Base-by-base conservation (phyloP, 2,329 filamentous ascomycete species). In the Fusarium longipes region DNA sequence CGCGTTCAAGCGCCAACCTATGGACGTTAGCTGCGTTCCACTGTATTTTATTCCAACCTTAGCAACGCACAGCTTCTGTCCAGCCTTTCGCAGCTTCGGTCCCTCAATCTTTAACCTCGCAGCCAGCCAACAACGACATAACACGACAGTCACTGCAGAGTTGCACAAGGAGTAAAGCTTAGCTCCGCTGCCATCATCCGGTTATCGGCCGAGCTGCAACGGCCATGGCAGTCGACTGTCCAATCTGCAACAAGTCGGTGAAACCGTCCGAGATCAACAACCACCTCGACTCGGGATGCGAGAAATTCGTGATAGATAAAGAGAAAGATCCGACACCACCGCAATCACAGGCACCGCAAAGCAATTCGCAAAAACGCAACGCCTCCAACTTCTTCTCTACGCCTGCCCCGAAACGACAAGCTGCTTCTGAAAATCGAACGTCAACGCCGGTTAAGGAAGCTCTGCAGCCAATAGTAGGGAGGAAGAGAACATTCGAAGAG, bases 211-310 rank as follows among this genome's bases (percentile, higher is more conserved):
- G 24, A 33, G 22, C 6, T 27, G 36, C 42, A 27, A 20, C 60
- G 35, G 61, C 50, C 60, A 79, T 79, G 77, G 73, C 77, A 74
- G 91, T 96, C 70, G 86, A 88, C 73, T 97, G 93, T 76, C 93
- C 93, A 17, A 92, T 94, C 69, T 97, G 93, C 82, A 84, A 87
- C 74, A 90, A 91, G 72, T 82, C 84, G 56, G 92, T 96, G 73
- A 90, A 87, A 68, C 81, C 90, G 68, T 81, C 82, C 74, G 87
- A 91, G 70, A 98, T 98, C 83, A 98, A 98, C 80, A 85, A 85
- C 70, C 95, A 98, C 78, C 88, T 98, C 75, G 96, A 98, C 80
- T 95, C 93, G 29, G 87, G 86, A 67, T 98, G 95, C 81, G 79
- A 86, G 62, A 84, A 82, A 33, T 90, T 90, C 75, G 77, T 96